Percentiles rank a stretch among this genome's conserved stretches.
These are phyloP conservation scores for Penicillium antarcticum DNA, from an alignment of 495 filamentous ascomycete species.

Conservation along the genomic window DNA sequence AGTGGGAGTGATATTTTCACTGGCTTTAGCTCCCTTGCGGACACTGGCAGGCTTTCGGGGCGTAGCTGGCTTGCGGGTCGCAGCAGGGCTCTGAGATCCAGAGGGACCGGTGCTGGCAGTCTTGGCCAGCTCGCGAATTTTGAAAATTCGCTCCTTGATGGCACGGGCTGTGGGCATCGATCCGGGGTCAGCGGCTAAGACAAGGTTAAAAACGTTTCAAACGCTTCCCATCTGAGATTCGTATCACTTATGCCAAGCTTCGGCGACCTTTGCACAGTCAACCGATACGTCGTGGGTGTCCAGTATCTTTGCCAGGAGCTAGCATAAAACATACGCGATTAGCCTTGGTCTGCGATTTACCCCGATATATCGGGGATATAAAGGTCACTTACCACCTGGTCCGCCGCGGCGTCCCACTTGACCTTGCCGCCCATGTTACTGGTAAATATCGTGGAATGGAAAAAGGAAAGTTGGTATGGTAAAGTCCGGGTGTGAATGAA, in stretches of 20 bases:
- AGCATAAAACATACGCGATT: neutral
- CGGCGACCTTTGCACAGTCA: slow-evolving; percentile 38
- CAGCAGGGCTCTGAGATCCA: neutral
- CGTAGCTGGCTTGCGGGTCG: neutral
- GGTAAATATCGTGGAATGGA: too few relatives aligned
- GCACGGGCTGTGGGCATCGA: slow-evolving; percentile 43
- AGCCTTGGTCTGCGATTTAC: too few relatives aligned
- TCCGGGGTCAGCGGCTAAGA: slow-evolving; percentile 17
- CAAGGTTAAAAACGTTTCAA: neutral
- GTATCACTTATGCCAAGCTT: slow-evolving; percentile 42
- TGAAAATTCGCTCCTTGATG: slow-evolving; percentile 46
- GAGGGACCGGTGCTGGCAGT: neutral
- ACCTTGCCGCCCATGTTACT: neutral
- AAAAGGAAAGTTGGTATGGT: too few relatives aligned
- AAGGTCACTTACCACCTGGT: slow-evolving; percentile 9
- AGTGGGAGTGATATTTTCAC: neutral
- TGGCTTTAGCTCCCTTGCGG: neutral
- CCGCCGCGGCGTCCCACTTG: slow-evolving; percentile 5
- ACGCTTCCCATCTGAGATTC: neutral
- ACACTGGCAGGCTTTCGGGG: neutral
- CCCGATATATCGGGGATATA: neutral
- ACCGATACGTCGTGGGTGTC: slow-evolving; percentile 40
- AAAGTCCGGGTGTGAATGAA: too few relatives aligned
- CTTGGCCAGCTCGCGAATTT: slow-evolving; percentile 28
- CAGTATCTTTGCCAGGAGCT: slow-evolving; percentile 48